phyloP scores from a whole-genome alignment of 352 stramenopile species.

The Phytophthora ramorum region DNA sequence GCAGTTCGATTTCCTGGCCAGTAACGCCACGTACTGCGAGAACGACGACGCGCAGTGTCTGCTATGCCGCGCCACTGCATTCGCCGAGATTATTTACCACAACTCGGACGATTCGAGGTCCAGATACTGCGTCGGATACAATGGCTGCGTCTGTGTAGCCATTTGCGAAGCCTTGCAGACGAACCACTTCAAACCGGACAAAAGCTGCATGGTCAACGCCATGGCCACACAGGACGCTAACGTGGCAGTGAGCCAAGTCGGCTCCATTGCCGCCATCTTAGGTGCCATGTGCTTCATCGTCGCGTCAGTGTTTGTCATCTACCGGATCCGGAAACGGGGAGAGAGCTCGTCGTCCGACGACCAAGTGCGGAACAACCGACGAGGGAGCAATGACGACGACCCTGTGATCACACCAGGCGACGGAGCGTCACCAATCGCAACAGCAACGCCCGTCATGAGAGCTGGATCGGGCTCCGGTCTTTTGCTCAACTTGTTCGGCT shows the following conservation, averaged over 20 bases:
- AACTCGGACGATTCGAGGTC: constrained; percentile 41
- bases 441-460: constrained; percentile 36
- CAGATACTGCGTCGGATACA: constrained; percentile 45
- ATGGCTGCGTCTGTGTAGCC: constrained; percentile 51
- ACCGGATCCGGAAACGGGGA: constrained; percentile 48
- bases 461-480: constrained; percentile 35
- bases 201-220: constrained; percentile 42
- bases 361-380: constrained; percentile 23
- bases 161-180: constrained; percentile 45
- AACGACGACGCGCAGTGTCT: constrained; percentile 47
- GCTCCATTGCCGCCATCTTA: constrained; percentile 44
- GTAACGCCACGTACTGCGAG: constrained; percentile 44
- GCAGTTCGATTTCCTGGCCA: constrained; percentile 39
- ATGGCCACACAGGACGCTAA: constrained; percentile 37
- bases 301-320: constrained; percentile 57
- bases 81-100: constrained; percentile 52
- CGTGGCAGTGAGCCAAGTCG: constrained; percentile 15
- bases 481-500: constrained; percentile 64
- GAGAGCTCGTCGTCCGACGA: constrained; percentile 33
- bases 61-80: constrained; percentile 38
- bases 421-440: constrained; percentile 38
- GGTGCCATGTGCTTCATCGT: constrained; percentile 59
- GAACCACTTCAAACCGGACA: constrained; percentile 25
- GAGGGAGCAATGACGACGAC: constrained; percentile 33
- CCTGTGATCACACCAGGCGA: constrained; percentile 35